These are phyloP conservation scores for Mentha longifolia DNA, from an alignment of 257 asterid species.

Conservation along the genomic window DNA sequence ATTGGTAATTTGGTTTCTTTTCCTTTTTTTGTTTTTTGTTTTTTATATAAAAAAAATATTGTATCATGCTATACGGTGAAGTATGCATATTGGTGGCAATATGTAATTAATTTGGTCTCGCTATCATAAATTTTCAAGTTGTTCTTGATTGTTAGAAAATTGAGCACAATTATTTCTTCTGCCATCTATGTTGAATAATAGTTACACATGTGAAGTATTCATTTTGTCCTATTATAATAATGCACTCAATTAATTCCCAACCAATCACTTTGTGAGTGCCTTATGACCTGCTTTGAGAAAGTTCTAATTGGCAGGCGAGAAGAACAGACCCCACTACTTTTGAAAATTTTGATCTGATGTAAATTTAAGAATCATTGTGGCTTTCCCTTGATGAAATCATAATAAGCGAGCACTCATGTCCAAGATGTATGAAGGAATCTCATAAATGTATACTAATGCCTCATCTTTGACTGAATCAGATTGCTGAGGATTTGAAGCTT, in stretches of 20 bases:
- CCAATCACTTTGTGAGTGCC: conserved; percentile 5
- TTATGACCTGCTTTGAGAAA: conserved; percentile 8
- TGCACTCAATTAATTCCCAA: conserved; percentile 3
- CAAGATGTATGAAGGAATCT: conserved; percentile 18
- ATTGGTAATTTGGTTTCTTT: neutral
- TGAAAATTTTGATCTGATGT: neutral
- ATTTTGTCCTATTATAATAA: conserved; percentile 1
- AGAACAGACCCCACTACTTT: neutral
- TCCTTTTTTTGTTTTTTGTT: neutral
- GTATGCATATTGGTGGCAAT: neutral
- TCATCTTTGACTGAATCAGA: conserved; percentile 52
- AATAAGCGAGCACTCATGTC: neutral
- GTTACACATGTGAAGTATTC: neutral
- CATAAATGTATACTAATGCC: conserved; percentile 18
- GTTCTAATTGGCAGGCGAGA: conserved; percentile 17
- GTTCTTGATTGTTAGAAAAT: conserved; percentile 19
- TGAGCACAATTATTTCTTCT: neutral
- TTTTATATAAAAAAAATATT: neutral
- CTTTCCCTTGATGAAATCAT: conserved; percentile 16
- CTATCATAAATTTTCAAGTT: neutral
- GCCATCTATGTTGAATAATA: conserved; percentile 6
- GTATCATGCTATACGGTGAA: neutral
- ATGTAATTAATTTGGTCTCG: conserved; percentile 3
- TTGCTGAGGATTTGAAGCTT: conserved; percentile 74
- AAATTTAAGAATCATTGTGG: neutral